These are phyloP conservation scores for Pythium folliculosum DNA, from an alignment of 352 stramenopile species.

Conservation along the genomic window DNA sequence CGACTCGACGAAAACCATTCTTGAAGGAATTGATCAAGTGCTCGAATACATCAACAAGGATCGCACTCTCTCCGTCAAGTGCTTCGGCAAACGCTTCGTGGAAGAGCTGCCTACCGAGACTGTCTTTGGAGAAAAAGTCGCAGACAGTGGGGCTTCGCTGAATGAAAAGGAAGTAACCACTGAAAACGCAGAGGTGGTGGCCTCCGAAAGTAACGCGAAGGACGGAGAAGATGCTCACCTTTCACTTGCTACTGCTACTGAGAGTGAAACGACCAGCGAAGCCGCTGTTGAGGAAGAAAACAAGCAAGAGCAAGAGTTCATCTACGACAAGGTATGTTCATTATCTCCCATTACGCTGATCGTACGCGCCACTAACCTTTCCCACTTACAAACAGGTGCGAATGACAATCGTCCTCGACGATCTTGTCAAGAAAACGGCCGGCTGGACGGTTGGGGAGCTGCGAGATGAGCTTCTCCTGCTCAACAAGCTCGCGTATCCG, in stretches of 20 bases:
- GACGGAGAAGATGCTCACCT: neutral
- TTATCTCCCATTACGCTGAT: neutral
- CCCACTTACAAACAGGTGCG: constrained; percentile 22
- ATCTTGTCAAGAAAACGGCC: constrained; percentile 58
- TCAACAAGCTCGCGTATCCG: constrained; percentile 74
- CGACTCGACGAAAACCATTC: constrained; percentile 1
- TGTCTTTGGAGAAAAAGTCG: constrained; percentile 31
- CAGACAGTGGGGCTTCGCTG: constrained; percentile 10
- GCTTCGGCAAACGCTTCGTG: constrained; percentile 68
- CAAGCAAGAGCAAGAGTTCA: constrained; percentile 42
- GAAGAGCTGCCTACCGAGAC: constrained; percentile 45
- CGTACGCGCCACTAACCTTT: too few relatives aligned
- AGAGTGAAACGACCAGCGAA: constrained; percentile 3
- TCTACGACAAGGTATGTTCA: constrained; percentile 79
- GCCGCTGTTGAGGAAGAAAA: constrained; percentile 7
- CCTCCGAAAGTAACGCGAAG: neutral
- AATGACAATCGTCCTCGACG: constrained; percentile 51
- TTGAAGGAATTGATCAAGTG: constrained; percentile 51
- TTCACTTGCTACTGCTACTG: neutral
- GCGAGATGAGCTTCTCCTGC: constrained; percentile 60
- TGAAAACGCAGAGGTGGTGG: neutral
- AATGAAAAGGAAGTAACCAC: neutral
- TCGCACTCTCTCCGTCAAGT: constrained; percentile 50
- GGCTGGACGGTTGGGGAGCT: constrained; percentile 76
- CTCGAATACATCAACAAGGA: constrained; percentile 62